These are phyloP conservation scores for Coemansia sp. DNA, from an alignment of 192 early-diverging fungal species.

Conservation along the genomic window DNA sequence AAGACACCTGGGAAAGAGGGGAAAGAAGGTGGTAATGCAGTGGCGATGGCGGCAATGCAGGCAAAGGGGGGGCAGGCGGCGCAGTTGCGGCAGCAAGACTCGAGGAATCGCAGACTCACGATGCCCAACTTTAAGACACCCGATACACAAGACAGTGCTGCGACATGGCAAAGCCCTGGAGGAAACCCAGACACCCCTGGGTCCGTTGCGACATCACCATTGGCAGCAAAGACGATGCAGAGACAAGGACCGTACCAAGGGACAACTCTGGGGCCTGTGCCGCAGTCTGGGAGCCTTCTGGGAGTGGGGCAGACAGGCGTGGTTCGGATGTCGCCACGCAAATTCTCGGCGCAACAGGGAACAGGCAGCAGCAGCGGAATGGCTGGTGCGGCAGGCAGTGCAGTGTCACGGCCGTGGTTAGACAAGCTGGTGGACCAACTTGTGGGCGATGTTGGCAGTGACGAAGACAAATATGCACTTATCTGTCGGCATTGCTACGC, in stretches of 20 bases:
- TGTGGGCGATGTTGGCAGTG: slow-evolving; percentile 83
- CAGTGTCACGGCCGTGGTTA: slow-evolving; percentile 65
- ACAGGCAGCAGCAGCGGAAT: background rate
- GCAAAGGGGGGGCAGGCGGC: background rate
- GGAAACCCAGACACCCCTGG: slow-evolving; percentile 34
- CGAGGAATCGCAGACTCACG: slow-evolving; percentile 33
- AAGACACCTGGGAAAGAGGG: slow-evolving; percentile 7
- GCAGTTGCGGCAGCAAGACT: slow-evolving; percentile 14
- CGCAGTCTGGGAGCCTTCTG: background rate
- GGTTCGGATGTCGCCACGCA: slow-evolving; percentile 24
- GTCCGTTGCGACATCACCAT: slow-evolving; percentile 64
- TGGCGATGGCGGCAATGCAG: background rate
- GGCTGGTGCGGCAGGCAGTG: background rate
- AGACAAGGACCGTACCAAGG: background rate
- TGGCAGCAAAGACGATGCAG: slow-evolving; percentile 13
- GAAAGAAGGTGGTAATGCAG: background rate
- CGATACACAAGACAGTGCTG: slow-evolving; percentile 59
- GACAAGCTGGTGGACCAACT: slow-evolving; percentile 92
- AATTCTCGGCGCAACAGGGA: slow-evolving; percentile 6
- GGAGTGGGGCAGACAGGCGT: slow-evolving; percentile 17
- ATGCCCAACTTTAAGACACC: slow-evolving; percentile 68
- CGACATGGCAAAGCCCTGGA: background rate
- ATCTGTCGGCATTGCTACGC: slow-evolving; percentile 88
- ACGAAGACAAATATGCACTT: slow-evolving; percentile 88
- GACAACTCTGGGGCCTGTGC: slow-evolving; percentile 4